Conservation (phyloP, 176 grass and related monocot species). For the Avena sativa region DNA sequence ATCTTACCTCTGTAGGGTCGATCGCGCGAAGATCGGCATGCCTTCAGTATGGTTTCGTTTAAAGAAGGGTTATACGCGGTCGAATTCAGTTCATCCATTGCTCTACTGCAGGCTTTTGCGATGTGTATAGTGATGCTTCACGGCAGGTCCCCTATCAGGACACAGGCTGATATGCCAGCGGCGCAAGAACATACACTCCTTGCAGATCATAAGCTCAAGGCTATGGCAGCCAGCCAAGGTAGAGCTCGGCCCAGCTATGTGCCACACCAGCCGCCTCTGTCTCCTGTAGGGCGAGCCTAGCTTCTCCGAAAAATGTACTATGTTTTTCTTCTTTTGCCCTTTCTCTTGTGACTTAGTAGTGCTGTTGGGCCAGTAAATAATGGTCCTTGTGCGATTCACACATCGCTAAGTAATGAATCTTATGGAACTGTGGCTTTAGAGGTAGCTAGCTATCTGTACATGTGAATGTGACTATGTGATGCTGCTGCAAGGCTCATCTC, state of each 20-base stretch:
- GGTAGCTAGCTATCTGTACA: constrained; percentile 46
- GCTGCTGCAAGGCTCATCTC: constrained; percentile 62
- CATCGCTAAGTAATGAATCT: constrained; percentile 35
- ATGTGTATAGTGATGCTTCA: constrained; percentile 88
- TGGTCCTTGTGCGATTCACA: constrained; percentile 41
- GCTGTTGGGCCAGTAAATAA: constrained; percentile 41
- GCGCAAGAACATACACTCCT: constrained; percentile 45
- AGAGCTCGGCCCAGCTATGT: constrained; percentile 67
- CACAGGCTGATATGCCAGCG: constrained; percentile 36
- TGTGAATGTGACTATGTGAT: constrained; percentile 48
- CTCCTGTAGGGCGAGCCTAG: constrained; percentile 85
- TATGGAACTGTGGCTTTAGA: constrained; percentile 33
- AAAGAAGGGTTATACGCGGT: constrained; percentile 82
- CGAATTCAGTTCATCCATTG: constrained; percentile 74
- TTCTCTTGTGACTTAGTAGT: constrained; percentile 30
- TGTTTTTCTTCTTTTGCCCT: constrained; percentile 19
- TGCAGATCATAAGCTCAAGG: constrained; percentile 51
- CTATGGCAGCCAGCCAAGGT: constrained; percentile 39
- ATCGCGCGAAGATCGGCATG: constrained; percentile 47
- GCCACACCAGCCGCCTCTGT: constrained; percentile 71
- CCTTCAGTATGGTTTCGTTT: constrained; percentile 77
- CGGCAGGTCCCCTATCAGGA: constrained; percentile 42
- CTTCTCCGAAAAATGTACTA: constrained; percentile 18
- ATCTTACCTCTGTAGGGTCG: constrained; percentile 58
- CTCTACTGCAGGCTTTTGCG: constrained; percentile 79